Conservation (phyloP, 2,329 filamentous ascomycete species). For the Penicillium nordicum region DNA sequence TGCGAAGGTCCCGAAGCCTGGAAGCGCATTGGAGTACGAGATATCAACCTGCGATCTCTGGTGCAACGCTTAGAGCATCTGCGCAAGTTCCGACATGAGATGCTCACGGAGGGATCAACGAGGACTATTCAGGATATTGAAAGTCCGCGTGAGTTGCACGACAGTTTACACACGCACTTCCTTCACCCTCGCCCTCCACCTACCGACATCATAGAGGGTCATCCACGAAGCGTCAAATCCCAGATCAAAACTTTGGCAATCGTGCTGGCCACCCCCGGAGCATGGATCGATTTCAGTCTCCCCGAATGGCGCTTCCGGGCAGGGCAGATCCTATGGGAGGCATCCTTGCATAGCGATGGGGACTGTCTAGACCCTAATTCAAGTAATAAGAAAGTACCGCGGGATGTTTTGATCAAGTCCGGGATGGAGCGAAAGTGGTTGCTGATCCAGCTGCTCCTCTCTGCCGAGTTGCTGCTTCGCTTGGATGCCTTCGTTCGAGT, state of each 20-base stretch:
- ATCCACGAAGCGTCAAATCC: conserved; percentile 39
- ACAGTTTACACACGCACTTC: conserved; percentile 37
- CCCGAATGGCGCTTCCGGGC: conserved; percentile 46
- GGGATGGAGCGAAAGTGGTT: conserved; percentile 51
- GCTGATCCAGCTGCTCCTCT: conserved; percentile 53
- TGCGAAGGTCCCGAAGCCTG: conserved; percentile 39
- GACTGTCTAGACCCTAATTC: conserved; percentile 26
- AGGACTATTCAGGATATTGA: conserved; percentile 39
- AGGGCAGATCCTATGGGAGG: conserved; percentile 47
- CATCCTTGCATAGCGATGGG: conserved; percentile 34
- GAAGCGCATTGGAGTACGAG: conserved; percentile 43
- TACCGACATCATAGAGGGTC: conserved; percentile 21
- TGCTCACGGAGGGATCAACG: conserved; percentile 28
- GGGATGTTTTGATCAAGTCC: conserved; percentile 26
- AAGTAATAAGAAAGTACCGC: conserved; percentile 3
- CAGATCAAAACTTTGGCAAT: conserved; percentile 47
- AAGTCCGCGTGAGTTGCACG: conserved; percentile 32
- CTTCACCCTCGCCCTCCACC: conserved; percentile 36
- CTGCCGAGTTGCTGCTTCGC: conserved; percentile 54
- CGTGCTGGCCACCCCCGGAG: conserved; percentile 41
- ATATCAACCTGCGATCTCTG: conserved; percentile 33
- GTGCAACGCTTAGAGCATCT: conserved; percentile 36
- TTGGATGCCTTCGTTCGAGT: conserved; percentile 48
- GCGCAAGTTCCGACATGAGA: conserved; percentile 33
- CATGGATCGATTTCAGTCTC: conserved; percentile 49